Evolutionary conservation across 2,329 filamentous ascomycete species (phyloP).

Genomic region (Fusarium veterinarium): DNA sequence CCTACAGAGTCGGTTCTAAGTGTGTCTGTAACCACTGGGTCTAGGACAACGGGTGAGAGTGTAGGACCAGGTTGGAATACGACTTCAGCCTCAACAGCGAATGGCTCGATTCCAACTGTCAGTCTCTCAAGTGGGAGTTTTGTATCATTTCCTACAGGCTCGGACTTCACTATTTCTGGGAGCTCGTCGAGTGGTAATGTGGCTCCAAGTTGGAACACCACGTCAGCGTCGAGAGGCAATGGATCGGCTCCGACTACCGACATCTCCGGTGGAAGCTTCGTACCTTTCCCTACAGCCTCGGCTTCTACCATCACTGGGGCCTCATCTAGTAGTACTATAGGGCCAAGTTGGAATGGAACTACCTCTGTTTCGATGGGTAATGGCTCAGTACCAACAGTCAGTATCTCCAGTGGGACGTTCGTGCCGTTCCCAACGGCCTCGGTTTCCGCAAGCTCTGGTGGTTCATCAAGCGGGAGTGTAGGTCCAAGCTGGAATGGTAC

Average conservation of each 20-base stretch:
- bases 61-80: not conserved
- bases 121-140: not conserved
- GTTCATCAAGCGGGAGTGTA: not conserved
- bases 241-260: not conserved
- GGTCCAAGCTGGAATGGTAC: conserved; percentile 12
- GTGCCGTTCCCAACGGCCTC: not conserved
- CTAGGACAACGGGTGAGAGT: not conserved
- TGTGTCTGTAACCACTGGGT: not conserved
- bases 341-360: conserved; percentile 3
- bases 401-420: not conserved
- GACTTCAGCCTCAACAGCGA: not conserved
- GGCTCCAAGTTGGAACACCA: not conserved
- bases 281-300: not conserved
- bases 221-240: not conserved
- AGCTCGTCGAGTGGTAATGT: not conserved
- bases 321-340: not conserved
- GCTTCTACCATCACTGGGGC: not conserved
- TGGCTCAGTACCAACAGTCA: not conserved
- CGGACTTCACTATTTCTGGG: not conserved
- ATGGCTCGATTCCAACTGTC: not conserved
- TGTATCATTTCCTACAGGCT: not conserved
- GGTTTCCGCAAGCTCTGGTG: not conserved
- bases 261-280: not conserved
- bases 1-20: not conserved
- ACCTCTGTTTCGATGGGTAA: not conserved